Evolutionary conservation across 208 protist species (phyloP).

Genomic region (Trypanosoma platydactyli): DNA sequence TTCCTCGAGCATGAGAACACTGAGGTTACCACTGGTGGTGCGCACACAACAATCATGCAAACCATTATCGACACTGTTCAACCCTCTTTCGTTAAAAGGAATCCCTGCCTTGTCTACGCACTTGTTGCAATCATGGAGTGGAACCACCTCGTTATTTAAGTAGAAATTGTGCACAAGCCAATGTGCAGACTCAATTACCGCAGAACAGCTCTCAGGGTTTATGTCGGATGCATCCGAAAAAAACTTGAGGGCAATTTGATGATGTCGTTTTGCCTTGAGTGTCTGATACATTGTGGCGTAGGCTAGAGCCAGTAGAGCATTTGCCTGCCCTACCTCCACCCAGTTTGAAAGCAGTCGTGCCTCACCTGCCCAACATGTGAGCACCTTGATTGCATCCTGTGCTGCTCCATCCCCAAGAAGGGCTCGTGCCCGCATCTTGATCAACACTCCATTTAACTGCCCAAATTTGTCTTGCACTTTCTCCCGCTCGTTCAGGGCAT

Average conservation of each 20-base stretch:
- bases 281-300: conserved; percentile 56
- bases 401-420: conserved; percentile 63
- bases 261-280: conserved; percentile 60
- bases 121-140: conserved; percentile 31
- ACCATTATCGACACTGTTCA: conserved; percentile 1
- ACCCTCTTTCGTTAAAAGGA: neutral
- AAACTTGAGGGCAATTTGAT: conserved; percentile 58
- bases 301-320: conserved; percentile 56
- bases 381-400: conserved; percentile 73
- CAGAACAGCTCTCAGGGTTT: conserved; percentile 38
- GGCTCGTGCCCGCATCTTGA: conserved; percentile 74
- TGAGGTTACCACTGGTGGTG: conserved; percentile 74
- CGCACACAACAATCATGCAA: conserved; percentile 39
- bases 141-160: conserved; percentile 67
- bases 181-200: conserved; percentile 63
- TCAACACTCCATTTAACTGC: conserved; percentile 60
- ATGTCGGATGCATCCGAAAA: conserved; percentile 40
- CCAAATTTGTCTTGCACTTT: conserved; percentile 79
- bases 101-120: neutral
- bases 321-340: conserved; percentile 73
- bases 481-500: conserved; percentile 71
- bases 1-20: conserved; percentile 55
- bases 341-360: conserved; percentile 58
- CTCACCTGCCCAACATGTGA: conserved; percentile 68
- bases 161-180: conserved; percentile 89